Base-by-base conservation (phyloP, 2,329 filamentous ascomycete species). In the Trichoderma cornu-damae region DNA sequence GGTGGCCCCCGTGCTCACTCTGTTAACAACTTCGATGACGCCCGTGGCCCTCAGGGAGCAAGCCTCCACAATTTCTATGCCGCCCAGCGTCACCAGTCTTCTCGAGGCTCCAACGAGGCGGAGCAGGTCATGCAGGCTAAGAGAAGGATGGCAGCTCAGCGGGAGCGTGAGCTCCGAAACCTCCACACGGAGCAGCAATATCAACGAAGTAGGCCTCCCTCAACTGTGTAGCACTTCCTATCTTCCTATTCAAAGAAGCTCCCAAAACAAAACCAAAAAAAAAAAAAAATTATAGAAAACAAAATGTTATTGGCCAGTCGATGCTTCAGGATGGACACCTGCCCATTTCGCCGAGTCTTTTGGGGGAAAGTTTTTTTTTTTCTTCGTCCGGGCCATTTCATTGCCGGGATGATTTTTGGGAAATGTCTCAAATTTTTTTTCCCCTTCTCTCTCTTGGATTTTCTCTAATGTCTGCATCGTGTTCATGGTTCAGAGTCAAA, bases 171-270 rank as follows among this genome's bases (percentile, higher is more conserved):
- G 80, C 87, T 99, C 75, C 90, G 94, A 77, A 99, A 97, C 78
- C 96, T 97, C 79, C 94, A 99, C 79, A 95, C 96, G 79, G 94
- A 99, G 84, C 94, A 99, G 84, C 94, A 99, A 85, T 97, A 96
- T 79, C 96, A 97, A 82, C 87, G 93, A 90, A 96, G 94, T 97
- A 90, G 85, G 88, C 85, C 85, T 75, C 83, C 85, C 83, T 83
- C 82, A 82, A 80, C 83, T 84, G 81, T 82, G 84, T 88, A 86
- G 83, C 82, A 79, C 63, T 69, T 68, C 67, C 70, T 74, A 68
- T 68, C 63, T 55, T 55, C 51, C 51, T 55, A 47, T 55, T 47
- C 64, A 63, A 66, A 67, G 62, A 61, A 67, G 64, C 62, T 66
- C 64, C 68, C 65, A 46, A 38, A 24, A 34, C 22, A 55, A 44